Percentiles rank a stretch among this genome's conserved stretches.
phyloP scores from a whole-genome alignment of 2,329 filamentous ascomycete species.

The Colletotrichum plurivorum region DNA sequence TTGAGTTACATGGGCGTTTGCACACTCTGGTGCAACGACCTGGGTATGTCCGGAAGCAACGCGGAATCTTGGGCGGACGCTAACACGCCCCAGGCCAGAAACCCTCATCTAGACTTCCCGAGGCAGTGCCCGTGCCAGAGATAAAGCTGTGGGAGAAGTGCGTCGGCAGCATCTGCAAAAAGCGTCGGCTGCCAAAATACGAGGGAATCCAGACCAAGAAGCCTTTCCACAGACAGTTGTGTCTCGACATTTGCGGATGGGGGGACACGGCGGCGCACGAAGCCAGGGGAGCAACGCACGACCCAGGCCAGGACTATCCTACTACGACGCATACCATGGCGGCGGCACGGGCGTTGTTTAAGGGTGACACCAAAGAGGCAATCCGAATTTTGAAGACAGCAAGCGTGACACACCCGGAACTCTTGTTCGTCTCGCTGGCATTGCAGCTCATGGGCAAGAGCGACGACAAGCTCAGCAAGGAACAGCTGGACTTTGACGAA shows the following conservation, averaged over 20 bases:
- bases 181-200: conserved; percentile 73
- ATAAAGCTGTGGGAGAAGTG: conserved; percentile 70
- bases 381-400: conserved; percentile 78
- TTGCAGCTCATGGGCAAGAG: conserved; percentile 73
- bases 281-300: conserved; percentile 46
- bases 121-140: conserved; percentile 62
- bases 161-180: conserved; percentile 75
- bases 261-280: conserved; percentile 64
- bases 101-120: conserved; percentile 61
- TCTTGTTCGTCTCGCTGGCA: conserved; percentile 77
- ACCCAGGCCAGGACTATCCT: conserved; percentile 62
- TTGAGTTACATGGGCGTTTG: conserved; percentile 82
- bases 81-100: conserved; percentile 58
- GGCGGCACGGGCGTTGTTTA: conserved; percentile 82
- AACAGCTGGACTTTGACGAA: conserved; percentile 71
- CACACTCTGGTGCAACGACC: conserved; percentile 78
- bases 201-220: conserved; percentile 74
- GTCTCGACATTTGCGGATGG: conserved; percentile 82
- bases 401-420: conserved; percentile 73
- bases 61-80: conserved; percentile 32
- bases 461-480: conserved; percentile 58
- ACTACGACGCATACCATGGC: conserved; percentile 78
- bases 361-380: conserved; percentile 77
- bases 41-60: conserved; percentile 63
- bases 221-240: conserved; percentile 80